Percentiles rank a stretch among this genome's conserved stretches.
These are phyloP conservation scores for Agaricus blazei DNA, from an alignment of 768 basidiomycete species.

Conservation along the genomic window DNA sequence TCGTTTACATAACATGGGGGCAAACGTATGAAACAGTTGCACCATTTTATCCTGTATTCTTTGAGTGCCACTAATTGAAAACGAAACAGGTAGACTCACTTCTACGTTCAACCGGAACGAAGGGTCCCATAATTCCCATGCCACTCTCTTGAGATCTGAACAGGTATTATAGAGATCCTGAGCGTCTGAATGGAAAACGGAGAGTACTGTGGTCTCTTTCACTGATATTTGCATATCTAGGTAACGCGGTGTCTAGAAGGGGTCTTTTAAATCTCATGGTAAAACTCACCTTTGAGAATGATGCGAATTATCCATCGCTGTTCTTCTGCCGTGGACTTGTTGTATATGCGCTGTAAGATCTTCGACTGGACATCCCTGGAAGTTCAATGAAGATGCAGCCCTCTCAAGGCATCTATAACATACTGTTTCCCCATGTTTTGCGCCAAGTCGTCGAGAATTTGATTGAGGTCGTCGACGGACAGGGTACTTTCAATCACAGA, in stretches of 20 bases:
- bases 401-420: slow-evolving; percentile 15
- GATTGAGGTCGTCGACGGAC: slow-evolving; percentile 81
- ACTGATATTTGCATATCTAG: slow-evolving; percentile 89
- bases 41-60: slow-evolving; percentile 70
- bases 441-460: slow-evolving; percentile 72
- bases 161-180: slow-evolving; percentile 94
- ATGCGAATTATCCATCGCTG: slow-evolving; percentile 96
- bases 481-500: slow-evolving; percentile 72
- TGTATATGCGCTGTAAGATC: slow-evolving; percentile 72
- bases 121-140: slow-evolving; percentile 83
- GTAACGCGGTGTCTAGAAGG: neutral
- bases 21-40: slow-evolving; percentile 80
- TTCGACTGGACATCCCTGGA: slow-evolving; percentile 69
- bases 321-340: slow-evolving; percentile 77
- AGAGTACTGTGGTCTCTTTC: slow-evolving; percentile 90
- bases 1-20: slow-evolving; percentile 93
- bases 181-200: slow-evolving; percentile 91
- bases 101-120: slow-evolving; percentile 57
- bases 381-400: neutral
- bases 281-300: slow-evolving; percentile 76
- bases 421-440: slow-evolving; percentile 73
- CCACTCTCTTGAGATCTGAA: slow-evolving; percentile 92
- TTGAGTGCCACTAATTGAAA: neutral
- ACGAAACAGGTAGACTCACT: slow-evolving; percentile 24
- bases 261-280: neutral